Conservation (phyloP, 2,329 filamentous ascomycete species). For the Allantophomopsis lycopodina region DNA sequence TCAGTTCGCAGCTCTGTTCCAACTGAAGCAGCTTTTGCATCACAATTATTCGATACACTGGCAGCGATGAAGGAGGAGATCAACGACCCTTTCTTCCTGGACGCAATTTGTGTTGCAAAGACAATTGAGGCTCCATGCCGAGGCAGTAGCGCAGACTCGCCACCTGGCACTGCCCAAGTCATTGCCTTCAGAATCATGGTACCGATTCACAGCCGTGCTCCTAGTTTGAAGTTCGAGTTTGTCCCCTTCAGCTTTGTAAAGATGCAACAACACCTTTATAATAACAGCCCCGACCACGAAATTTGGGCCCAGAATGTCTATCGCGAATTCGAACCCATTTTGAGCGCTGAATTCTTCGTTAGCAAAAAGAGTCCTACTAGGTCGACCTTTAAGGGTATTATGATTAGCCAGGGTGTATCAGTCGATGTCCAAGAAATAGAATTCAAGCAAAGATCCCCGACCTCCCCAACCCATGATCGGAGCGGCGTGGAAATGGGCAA, state of each 20-base stretch:
- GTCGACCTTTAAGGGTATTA: conserved; percentile 42
- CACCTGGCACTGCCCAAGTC: conserved; percentile 22
- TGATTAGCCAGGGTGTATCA: conserved; percentile 47
- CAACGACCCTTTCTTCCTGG: conserved; percentile 30
- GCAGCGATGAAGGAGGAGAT: conserved; percentile 25
- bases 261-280: conserved; percentile 47
- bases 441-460: neutral
- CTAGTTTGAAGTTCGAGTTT: conserved; percentile 39
- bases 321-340: conserved; percentile 41
- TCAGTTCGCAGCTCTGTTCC: conserved; percentile 21
- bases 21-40: conserved; percentile 28
- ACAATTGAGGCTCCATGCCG: conserved; percentile 28
- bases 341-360: conserved; percentile 15
- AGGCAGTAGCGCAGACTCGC: conserved; percentile 9
- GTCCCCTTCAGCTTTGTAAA: conserved; percentile 52
- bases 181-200: conserved; percentile 47
- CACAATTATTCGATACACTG: conserved; percentile 28
- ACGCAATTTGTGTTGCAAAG: conserved; percentile 28
- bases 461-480: neutral
- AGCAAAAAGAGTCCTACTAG: no score
- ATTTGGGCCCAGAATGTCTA: conserved; percentile 46
- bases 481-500: no score
- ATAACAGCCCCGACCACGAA: conserved; percentile 36
- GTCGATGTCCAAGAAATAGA: conserved; percentile 27
- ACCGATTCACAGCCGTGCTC: conserved; percentile 40